Evolutionary conservation across 2,329 filamentous ascomycete species (phyloP), one percentile per base, ranked within the genome.

Genomic region (Pseudocercospora cruenta): DNA sequence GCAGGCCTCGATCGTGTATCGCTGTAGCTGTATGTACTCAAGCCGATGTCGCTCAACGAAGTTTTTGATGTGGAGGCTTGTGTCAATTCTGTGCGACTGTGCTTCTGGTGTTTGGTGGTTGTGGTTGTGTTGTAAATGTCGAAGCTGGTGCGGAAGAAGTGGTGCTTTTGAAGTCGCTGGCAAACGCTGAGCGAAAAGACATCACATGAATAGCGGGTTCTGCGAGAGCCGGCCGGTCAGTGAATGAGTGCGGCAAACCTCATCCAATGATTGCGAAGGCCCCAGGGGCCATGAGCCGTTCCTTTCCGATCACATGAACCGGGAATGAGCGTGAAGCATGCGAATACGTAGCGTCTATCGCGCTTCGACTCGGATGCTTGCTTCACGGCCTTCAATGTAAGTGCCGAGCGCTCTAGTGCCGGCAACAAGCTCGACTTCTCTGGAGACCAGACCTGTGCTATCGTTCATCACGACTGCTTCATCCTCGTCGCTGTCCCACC

Each of bases 321-420:
- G 9, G 3, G 14, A 14, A 2, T 4, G 21, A 24, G 1, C 1
- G 47, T 31, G 22, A 31, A 28, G 24, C 26, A 55, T n/a, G 51
- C 33, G 51, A 10, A 33, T 55, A n/a, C 51, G 16, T 10, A 24
- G 4, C 1, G 10, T 14, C 33, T 24, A 58, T 36, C 16, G 16
- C 9, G 31, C 19, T 51, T 70, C 68, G 12, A 97, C 86, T 45
- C 93, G 84, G 39, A 97, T 85, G 69, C 80, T 87, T 9, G 87
- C 91, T 74, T 92, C 88, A 67, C 82, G 77, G 0, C 90, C 89
- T 75, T 96, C 93, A 65, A 97, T 88, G 79, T 90, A 93, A 73
- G 93, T 94, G 1, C 93, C 93, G 70, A 97, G 83, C 77, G 91
- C 88, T 73, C 92, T 88, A 9, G 92, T 94, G 12, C 92, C 91